phyloP scores from a whole-genome alignment of 129 eudicot species.

The Sambucus nigra region DNA sequence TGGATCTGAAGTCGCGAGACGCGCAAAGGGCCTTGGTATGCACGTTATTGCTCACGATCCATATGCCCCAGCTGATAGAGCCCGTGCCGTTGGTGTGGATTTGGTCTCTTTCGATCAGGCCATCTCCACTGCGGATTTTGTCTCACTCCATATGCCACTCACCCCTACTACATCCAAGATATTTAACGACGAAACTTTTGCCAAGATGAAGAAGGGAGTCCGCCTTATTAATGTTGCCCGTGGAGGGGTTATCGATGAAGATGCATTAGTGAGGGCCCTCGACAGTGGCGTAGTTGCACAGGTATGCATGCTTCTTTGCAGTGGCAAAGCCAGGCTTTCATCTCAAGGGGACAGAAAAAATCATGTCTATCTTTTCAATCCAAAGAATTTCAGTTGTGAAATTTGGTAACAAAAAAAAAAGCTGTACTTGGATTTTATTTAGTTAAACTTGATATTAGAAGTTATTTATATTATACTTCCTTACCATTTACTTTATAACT shows the following conservation, averaged over 20 bases:
- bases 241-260: constrained; percentile 79
- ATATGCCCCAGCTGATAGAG: constrained; percentile 72
- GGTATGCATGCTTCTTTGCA: constrained; percentile 20
- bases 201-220: constrained; percentile 77
- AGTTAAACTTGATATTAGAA: background rate
- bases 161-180: constrained; percentile 58
- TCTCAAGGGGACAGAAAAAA: too few relatives aligned
- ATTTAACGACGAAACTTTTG: constrained; percentile 54
- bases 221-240: constrained; percentile 71
- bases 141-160: constrained; percentile 84
- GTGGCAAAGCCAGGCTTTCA: too few relatives aligned
- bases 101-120: constrained; percentile 61
- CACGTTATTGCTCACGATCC: constrained; percentile 78
- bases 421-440: background rate
- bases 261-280: constrained; percentile 72
- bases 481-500: too few relatives aligned
- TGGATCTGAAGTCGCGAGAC: constrained; percentile 80
- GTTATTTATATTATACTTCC: too few relatives aligned
- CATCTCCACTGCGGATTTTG: constrained; percentile 52
- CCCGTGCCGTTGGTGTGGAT: constrained; percentile 70
- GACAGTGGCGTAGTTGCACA: constrained; percentile 62
- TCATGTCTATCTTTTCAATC: too few relatives aligned
- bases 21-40: constrained; percentile 88
- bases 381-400: too few relatives aligned
- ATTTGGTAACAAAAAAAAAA: too few relatives aligned